A percentile compares a stretch with the other conserved stretches of the same genome.
Evolutionary conservation across 768 basidiomycete genomes (phyloP).

Genomic region (Suillus subalutaceus): DNA sequence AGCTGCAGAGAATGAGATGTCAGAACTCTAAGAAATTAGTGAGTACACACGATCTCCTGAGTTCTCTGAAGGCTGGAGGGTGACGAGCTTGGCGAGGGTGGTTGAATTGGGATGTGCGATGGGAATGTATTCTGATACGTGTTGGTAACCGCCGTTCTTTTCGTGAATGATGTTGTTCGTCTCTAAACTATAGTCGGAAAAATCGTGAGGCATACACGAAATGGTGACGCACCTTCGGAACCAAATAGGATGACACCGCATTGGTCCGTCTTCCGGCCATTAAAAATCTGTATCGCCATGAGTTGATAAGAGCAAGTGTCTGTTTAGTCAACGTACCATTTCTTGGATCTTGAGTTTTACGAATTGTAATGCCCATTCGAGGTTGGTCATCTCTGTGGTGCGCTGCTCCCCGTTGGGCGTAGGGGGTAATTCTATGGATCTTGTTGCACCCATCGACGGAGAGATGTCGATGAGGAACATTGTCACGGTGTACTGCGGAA

Average conservation of each 20-base stretch:
- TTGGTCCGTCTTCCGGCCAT: slow-evolving; percentile 91
- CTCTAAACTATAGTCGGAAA: slow-evolving; percentile 38
- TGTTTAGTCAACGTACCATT: slow-evolving; percentile 49
- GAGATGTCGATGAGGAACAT: slow-evolving; percentile 92
- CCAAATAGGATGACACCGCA: slow-evolving; percentile 91
- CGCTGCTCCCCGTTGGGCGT: slow-evolving; percentile 53
- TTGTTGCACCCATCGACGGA: slow-evolving; percentile 74
- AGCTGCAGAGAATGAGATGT: slow-evolving; percentile 46
- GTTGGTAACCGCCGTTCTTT: slow-evolving; percentile 69
- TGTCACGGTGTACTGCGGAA: slow-evolving; percentile 73
- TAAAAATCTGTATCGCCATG: slow-evolving; percentile 66
- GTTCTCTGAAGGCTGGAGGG: slow-evolving; percentile 55
- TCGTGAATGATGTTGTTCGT: slow-evolving; percentile 68
- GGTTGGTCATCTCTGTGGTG: slow-evolving; percentile 66
- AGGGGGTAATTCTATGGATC: slow-evolving; percentile 57
- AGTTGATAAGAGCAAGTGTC: not conserved
- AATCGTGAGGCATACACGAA: not conserved
- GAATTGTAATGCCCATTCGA: slow-evolving; percentile 84
- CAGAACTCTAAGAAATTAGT: not conserved
- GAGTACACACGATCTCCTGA: slow-evolving; percentile 65
- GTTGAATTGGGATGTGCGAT: slow-evolving; percentile 66
- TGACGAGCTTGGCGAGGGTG: slow-evolving; percentile 68
- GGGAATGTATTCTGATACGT: slow-evolving; percentile 70
- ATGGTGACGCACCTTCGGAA: slow-evolving; percentile 58
- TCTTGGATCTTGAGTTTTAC: slow-evolving; percentile 91